A percentile compares a stretch with the other conserved stretches of the same genome.
Conservation (phyloP, 768 basidiomycete genomes). For the Xanthoconium stramineum region DNA sequence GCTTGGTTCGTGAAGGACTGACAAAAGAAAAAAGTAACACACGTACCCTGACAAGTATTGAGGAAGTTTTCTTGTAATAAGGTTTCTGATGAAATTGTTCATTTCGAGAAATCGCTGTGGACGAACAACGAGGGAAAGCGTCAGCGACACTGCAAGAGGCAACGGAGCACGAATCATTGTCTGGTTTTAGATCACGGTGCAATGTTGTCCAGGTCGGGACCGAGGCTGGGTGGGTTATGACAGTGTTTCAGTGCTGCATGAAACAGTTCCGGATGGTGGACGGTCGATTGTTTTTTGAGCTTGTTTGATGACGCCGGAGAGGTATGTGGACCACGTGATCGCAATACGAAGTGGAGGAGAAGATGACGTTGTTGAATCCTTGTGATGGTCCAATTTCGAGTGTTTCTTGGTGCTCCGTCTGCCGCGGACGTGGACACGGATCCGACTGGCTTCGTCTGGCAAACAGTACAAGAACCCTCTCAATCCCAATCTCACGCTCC, state of each 20-base stretch:
- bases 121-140: background rate
- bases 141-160: background rate
- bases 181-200: slow-evolving; percentile 95
- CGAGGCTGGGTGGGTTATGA: slow-evolving; percentile 66
- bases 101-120: slow-evolving; percentile 85
- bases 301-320: slow-evolving; percentile 83
- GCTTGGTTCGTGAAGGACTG: slow-evolving; percentile 37
- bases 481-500: background rate
- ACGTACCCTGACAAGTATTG: slow-evolving; percentile 93
- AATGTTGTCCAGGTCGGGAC: slow-evolving; percentile 46
- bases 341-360: background rate
- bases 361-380: background rate
- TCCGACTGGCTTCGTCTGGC: slow-evolving; percentile 42
- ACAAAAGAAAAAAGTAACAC: background rate
- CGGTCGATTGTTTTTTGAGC: slow-evolving; percentile 63
- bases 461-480: slow-evolving; percentile 33
- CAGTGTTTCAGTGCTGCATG: slow-evolving; percentile 94
- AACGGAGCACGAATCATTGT: slow-evolving; percentile 69
- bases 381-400: background rate
- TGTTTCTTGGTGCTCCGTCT: slow-evolving; percentile 37
- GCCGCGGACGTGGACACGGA: slow-evolving; percentile 35
- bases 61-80: slow-evolving; percentile 86
- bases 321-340: slow-evolving; percentile 35
- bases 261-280: slow-evolving; percentile 94
- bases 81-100: slow-evolving; percentile 83